Base-by-base conservation (phyloP, 139 green algal genomes). In the Marvania coccoides region DNA sequence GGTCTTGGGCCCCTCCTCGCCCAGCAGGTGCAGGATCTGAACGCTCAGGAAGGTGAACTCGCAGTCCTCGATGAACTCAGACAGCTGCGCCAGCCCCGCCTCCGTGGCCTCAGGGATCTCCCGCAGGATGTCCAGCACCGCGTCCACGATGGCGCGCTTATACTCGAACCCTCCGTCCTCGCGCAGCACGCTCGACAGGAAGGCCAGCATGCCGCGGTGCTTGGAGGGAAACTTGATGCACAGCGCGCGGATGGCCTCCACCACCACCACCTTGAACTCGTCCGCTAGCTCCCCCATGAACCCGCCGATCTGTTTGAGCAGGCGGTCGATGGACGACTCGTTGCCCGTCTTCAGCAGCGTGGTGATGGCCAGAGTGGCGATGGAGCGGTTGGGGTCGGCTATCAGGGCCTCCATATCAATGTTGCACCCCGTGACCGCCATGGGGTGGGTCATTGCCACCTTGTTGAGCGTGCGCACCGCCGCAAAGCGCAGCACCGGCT, bases 61-160 rank as follows among this genome's bases (percentile, higher is more conserved):
- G 77, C 94, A 99, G 77, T 99, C 94, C 81, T 99, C 94, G 40
- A 99, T 99, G 86, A 99, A 99, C 83, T 99, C 94, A 54, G 89
- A 97, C 51, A 99, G 78, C 80, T 99, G 92, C 3, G 72, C 77
- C 53, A 99, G 83, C 3, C 91, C 94, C n/a, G 84, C 73, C 78
- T 99, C 95, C 71, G 95, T 97, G 55, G 95, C 87, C 23, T 98
- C 94, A 12, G 95, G 91, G 59, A 99, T 97, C 47, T 95, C 87
- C 48, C 80, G 73, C 56, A 99, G 95, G 29, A 99, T 78, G 46
- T 81, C 84, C 24, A 99, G 79, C 55, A 99, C 96, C 34, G 88
- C 82, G 63, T 94, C 80, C 28, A 99, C 90, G 28, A 99, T 98
- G 12, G 92, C 81, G 59, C 90, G 88, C 81, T 99, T 99, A 85